A percentile compares a stretch with the other conserved stretches of the same genome.
Conservation (phyloP, 768 basidiomycete genomes). For the Lactarius sp. region DNA sequence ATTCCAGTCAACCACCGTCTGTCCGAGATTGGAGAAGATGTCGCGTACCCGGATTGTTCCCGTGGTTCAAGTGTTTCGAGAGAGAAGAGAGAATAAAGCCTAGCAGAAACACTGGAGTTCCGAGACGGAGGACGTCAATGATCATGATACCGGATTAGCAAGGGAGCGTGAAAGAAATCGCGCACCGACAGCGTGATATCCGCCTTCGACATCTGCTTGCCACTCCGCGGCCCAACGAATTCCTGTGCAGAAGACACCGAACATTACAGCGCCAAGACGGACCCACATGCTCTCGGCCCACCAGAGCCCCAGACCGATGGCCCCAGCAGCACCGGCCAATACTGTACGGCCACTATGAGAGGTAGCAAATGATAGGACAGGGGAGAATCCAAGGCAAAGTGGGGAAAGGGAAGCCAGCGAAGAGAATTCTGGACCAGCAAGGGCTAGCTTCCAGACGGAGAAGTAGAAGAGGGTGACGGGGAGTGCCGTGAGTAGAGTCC, state of each 20-base stretch:
- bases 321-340: conserved; percentile 11
- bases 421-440: conserved; percentile 78
- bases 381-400: conserved; percentile 49
- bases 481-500: conserved; percentile 78
- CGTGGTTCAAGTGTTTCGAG: conserved; percentile 72
- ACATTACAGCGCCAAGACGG: conserved; percentile 19
- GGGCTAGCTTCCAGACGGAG: conserved; percentile 84
- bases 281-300: conserved; percentile 23
- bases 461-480: conserved; percentile 85
- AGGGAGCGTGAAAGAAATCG: conserved; percentile 1
- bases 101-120: conserved; percentile 49
- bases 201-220: conserved; percentile 12
- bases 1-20: not conserved
- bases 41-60: conserved; percentile 66
- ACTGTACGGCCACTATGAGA: conserved; percentile 15
- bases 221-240: conserved; percentile 24
- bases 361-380: conserved; percentile 28
- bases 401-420: conserved; percentile 70
- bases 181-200: conserved; percentile 22
- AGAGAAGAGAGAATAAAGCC: conserved; percentile 65
- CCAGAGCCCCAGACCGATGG: conserved; percentile 22
- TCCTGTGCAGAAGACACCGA: conserved; percentile 18
- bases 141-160: not conserved
- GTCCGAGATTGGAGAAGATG: not conserved
- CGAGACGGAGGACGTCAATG: not conserved